Percentiles rank a stretch among this genome's conserved stretches.
phyloP scores from a whole-genome alignment of 2,329 filamentous ascomycete genomes.

The Orbilia brochopaga region DNA sequence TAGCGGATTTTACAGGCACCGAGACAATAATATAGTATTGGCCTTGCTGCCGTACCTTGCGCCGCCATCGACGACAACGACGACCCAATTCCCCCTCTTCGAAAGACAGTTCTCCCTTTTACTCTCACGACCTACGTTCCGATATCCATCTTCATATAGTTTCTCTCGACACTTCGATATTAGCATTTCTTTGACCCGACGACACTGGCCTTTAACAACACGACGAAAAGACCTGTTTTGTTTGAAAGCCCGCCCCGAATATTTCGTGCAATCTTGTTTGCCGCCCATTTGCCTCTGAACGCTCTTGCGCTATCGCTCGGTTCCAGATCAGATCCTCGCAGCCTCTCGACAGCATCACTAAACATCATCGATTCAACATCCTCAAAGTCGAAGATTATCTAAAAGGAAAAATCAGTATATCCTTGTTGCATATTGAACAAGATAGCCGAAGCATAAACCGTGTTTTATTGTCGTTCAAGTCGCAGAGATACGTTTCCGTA shows the following conservation, averaged over 20 bases:
- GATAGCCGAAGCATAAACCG: background rate
- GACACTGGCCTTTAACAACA: conserved; percentile 14
- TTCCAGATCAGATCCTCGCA: conserved; percentile 35
- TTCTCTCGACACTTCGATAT: background rate
- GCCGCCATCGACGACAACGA: conserved; percentile 47
- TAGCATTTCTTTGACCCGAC: conserved; percentile 14
- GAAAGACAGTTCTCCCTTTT: conserved; percentile 27
- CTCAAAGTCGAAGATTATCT: background rate
- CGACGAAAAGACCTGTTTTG: background rate
- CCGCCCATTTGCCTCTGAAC: conserved; percentile 42
- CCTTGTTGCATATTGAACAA: background rate
- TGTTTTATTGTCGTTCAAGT: background rate
- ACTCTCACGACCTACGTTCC: conserved; percentile 8
- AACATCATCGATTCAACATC: background rate
- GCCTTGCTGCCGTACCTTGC: conserved; percentile 41
- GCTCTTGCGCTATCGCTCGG: conserved; percentile 16
- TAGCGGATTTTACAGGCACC: conserved; percentile 36
- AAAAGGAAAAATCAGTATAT: conserved; percentile 1
- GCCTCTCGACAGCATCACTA: conserved; percentile 16
- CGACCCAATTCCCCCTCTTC: conserved; percentile 32
- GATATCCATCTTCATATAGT: conserved; percentile 1
- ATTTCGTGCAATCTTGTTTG: conserved; percentile 10
- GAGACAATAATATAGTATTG: conserved; percentile 25
- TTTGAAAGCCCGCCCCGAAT: background rate
- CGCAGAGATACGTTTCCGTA: conserved; percentile 1